Evolutionary conservation across 768 basidiomycete species (phyloP).

Genomic region (Amanita fuliginea): DNA sequence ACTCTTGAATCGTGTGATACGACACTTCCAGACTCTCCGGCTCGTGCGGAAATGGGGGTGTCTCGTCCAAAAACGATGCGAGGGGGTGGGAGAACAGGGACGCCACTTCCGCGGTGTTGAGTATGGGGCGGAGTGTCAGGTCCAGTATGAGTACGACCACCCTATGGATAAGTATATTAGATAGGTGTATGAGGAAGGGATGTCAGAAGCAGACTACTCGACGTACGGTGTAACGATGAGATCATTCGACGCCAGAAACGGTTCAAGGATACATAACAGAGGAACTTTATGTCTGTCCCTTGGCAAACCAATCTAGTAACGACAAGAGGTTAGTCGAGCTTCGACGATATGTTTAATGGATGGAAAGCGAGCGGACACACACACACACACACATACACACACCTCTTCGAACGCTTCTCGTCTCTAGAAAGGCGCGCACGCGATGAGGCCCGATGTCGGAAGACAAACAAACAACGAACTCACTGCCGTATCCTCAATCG

Average conservation of each 20-base stretch:
- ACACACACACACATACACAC: no score
- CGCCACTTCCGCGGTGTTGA: conserved; percentile 71
- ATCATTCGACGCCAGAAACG: conserved; percentile 61
- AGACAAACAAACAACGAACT: conserved; percentile 14
- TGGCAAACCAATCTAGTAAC: conserved; percentile 69
- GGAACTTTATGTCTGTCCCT: conserved; percentile 59
- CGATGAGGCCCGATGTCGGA: background rate
- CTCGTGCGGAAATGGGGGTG: conserved; percentile 40
- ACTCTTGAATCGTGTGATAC: conserved; percentile 59
- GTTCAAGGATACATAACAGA: conserved; percentile 67
- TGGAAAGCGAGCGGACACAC: no score
- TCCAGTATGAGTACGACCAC: conserved; percentile 82
- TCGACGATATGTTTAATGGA: background rate
- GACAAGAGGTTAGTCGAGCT: background rate
- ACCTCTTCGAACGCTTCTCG: conserved; percentile 92
- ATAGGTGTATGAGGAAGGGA: background rate
- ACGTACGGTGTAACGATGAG: conserved; percentile 80
- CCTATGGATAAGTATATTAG: conserved; percentile 22
- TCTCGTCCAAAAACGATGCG: conserved; percentile 50
- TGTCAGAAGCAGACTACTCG: background rate
- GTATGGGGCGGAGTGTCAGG: conserved; percentile 61
- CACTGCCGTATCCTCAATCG: conserved; percentile 75
- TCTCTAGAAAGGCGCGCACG: conserved; percentile 30
- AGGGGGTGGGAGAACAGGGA: conserved; percentile 84
- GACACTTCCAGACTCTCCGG: conserved; percentile 41